phyloP scores from a whole-genome alignment of 2,329 filamentous ascomycete species.

The Teratosphaeria gauchensis region DNA sequence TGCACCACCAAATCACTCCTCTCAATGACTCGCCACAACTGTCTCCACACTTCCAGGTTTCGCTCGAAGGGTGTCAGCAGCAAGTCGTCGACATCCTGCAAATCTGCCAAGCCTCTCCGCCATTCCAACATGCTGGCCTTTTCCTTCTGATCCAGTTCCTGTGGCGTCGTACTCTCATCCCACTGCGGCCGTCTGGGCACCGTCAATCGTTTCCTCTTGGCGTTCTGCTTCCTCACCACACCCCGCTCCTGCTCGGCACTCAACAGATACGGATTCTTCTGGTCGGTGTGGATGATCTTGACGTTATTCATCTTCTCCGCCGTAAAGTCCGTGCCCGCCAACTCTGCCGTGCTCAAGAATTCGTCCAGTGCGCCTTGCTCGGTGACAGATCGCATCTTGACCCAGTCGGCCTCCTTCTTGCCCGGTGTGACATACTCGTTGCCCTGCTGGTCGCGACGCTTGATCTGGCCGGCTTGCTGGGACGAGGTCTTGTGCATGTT shows the following conservation, averaged over 20 bases:
- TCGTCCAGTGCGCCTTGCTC: conserved; percentile 95
- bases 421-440: conserved; percentile 78
- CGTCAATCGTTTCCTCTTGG: conserved; percentile 69
- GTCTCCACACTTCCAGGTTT: conserved; percentile 95
- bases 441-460: conserved; percentile 23
- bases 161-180: conserved; percentile 74
- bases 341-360: conserved; percentile 87
- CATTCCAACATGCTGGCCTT: conserved; percentile 74
- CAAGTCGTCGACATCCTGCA: conserved; percentile 88
- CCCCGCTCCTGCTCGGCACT: conserved; percentile 74
- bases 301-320: conserved; percentile 98
- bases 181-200: conserved; percentile 84
- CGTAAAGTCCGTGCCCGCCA: conserved; percentile 97
- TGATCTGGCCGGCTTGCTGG: conserved; percentile 53
- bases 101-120: conserved; percentile 80
- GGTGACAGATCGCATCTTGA: conserved; percentile 98
- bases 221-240: conserved; percentile 69
- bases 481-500: conserved; percentile 65
- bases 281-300: conserved; percentile 95
- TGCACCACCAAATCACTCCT: conserved; percentile 91
- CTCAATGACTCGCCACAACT: conserved; percentile 96
- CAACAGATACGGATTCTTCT: conserved; percentile 88
- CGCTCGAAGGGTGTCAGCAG: conserved; percentile 97
- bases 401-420: conserved; percentile 84
- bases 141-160: conserved; percentile 71